phyloP scores from a whole-genome alignment of 305 asterid species.

The Fraxinus paxiana region DNA sequence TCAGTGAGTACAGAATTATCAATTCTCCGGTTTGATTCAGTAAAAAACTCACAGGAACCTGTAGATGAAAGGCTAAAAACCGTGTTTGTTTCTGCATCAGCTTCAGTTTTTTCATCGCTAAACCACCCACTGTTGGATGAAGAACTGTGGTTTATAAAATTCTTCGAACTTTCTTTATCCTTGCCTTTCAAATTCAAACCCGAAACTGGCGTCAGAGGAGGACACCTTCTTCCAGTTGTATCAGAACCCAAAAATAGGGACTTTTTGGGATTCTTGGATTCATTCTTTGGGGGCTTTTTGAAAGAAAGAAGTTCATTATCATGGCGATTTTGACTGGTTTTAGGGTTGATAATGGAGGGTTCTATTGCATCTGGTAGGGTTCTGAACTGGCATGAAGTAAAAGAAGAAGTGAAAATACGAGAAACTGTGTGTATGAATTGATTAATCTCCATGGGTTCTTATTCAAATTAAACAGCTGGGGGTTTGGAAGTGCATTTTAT shows the following conservation, averaged over 20 bases:
- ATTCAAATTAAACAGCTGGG: background rate
- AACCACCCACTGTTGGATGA: conserved; percentile 59
- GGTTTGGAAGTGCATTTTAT: background rate
- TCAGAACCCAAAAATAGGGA: conserved; percentile 1
- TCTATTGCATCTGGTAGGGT: conserved; percentile 45
- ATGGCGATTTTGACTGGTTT: conserved; percentile 10
- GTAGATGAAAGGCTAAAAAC: conserved; percentile 20
- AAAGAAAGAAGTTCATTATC: conserved; percentile 9
- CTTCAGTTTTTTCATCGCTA: conserved; percentile 8
- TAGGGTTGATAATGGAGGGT: conserved; percentile 30
- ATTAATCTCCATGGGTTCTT: conserved; percentile 38
- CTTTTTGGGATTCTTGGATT: conserved; percentile 8
- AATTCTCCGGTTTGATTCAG: conserved; percentile 2
- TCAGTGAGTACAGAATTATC: background rate
- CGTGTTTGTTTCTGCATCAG: conserved; percentile 23
- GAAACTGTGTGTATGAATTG: conserved; percentile 41
- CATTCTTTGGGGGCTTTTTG: background rate
- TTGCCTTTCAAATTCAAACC: background rate
- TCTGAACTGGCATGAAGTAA: conserved; percentile 51
- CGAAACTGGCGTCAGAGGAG: conserved; percentile 11
- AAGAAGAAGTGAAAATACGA: conserved; percentile 54
- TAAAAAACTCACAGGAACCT: conserved; percentile 10
- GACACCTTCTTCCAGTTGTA: conserved; percentile 14
- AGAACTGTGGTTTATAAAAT: conserved; percentile 20
- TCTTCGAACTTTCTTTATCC: background rate